A percentile compares a stretch with the other conserved stretches of the same genome.
Evolutionary conservation across 2,329 filamentous ascomycete genomes (phyloP).

Genomic region (Aspergillus neoniger): DNA sequence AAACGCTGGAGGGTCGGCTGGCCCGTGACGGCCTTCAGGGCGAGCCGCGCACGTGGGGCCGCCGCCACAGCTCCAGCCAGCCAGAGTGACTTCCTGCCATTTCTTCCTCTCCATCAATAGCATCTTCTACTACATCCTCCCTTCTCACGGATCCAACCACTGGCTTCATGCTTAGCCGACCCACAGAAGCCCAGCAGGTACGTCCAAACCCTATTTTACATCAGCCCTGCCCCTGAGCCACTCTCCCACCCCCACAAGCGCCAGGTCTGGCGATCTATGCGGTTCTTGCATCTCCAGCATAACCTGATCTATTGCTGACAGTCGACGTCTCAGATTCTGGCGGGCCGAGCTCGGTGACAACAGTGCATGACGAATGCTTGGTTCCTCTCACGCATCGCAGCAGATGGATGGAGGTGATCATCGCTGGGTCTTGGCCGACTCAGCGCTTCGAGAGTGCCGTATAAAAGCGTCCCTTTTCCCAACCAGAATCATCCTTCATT

Average conservation of each 20-base stretch:
- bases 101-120: not conserved
- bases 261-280: not conserved
- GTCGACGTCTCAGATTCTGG: constrained; percentile 5
- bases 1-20: not conserved
- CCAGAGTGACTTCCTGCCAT: not conserved
- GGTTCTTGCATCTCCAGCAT: not conserved
- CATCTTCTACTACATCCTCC: not conserved
- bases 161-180: not conserved
- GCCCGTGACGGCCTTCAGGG: not conserved
- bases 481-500: not conserved
- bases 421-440: not conserved
- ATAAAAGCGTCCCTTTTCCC: not conserved
- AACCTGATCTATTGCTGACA: constrained; percentile 9
- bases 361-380: constrained; percentile 1
- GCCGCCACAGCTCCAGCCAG: not conserved
- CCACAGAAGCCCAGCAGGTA: not conserved
- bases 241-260: not conserved
- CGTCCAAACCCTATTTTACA: not conserved
- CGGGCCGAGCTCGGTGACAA: not conserved
- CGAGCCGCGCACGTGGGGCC: constrained; percentile 2
- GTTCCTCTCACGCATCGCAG: not conserved
- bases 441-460: not conserved
- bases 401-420: not conserved
- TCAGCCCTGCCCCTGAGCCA: constrained; percentile 7
- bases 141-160: not conserved